These are phyloP conservation scores for Casuarina glauca DNA, from an alignment of 306 rosid species.

Conservation along the genomic window DNA sequence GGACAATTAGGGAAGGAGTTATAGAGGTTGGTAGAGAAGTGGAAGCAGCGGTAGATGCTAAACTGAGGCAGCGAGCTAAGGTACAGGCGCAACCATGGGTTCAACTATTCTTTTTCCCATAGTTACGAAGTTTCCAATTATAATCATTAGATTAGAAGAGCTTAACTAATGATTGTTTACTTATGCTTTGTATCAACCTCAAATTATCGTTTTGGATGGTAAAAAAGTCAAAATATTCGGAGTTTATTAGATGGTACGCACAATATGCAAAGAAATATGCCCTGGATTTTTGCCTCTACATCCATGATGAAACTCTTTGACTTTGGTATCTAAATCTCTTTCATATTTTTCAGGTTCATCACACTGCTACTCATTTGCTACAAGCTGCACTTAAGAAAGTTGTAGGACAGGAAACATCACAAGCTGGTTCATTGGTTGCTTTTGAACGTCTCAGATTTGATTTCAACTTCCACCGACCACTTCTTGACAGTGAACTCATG, in stretches of 20 bases:
- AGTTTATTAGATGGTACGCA: not conserved
- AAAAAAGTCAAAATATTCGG: constrained; percentile 9
- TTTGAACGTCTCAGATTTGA: constrained; percentile 96
- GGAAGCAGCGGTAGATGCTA: constrained; percentile 79
- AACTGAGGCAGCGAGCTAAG: constrained; percentile 89
- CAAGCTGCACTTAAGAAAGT: constrained; percentile 86
- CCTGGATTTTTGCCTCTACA: not conserved
- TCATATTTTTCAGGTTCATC: constrained; percentile 76
- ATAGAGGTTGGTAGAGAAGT: constrained; percentile 92
- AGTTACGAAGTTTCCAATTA: constrained; percentile 12
- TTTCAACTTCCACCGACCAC: constrained; percentile 85
- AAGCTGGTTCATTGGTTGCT: constrained; percentile 96
- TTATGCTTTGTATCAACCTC: constrained; percentile 20
- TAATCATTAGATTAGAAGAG: not conserved
- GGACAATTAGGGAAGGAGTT: constrained; percentile 74
- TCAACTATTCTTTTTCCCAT: not conserved
- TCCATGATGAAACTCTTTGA: not conserved
- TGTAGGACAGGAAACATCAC: constrained; percentile 89
- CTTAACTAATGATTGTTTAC: constrained; percentile 11
- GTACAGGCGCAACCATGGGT: constrained; percentile 34
- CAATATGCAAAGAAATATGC: not conserved
- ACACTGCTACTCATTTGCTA: constrained; percentile 93
- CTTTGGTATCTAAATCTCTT: constrained; percentile 24
- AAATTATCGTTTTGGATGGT: constrained; percentile 12
- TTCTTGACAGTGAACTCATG: constrained; percentile 62